Percentiles rank a stretch among this genome's conserved stretches.
Evolutionary conservation across 2,329 filamentous ascomycete species (phyloP).

Genomic region (Pezicula radicicola): DNA sequence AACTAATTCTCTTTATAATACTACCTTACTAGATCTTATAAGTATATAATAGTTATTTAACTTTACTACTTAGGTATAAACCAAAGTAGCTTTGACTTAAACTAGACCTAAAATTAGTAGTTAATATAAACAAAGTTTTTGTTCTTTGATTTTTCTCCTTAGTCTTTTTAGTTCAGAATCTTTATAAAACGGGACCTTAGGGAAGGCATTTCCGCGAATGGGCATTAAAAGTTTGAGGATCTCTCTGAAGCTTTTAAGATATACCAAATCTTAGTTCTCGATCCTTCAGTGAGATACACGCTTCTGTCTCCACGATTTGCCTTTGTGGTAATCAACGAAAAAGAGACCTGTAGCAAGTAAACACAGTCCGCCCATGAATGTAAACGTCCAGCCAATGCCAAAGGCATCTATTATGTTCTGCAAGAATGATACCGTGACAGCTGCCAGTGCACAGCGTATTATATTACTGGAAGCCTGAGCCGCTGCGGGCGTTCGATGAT

Average conservation of each 20-base stretch:
- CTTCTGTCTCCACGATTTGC: constrained; percentile 12
- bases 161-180: too few species aligned
- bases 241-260: background rate
- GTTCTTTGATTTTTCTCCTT: too few species aligned
- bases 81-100: too few species aligned
- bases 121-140: too few species aligned
- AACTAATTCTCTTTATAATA: too few species aligned
- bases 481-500: constrained; percentile 16
- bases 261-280: background rate
- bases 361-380: constrained; percentile 16
- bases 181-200: too few species aligned
- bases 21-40: too few species aligned
- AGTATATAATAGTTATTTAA: too few species aligned
- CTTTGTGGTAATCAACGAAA: constrained; percentile 10
- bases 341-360: constrained; percentile 10
- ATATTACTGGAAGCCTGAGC: constrained; percentile 21
- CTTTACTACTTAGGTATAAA: too few species aligned
- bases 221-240: background rate
- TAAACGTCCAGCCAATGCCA: constrained; percentile 22
- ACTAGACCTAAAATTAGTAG: too few species aligned
- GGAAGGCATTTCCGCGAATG: too few species aligned
- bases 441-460: constrained; percentile 15
- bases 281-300: background rate
- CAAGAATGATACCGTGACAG: constrained; percentile 16
- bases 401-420: constrained; percentile 18